These are phyloP conservation scores for Nicotiana knightiana DNA, from an alignment of 257 asterid species.

Conservation along the genomic window DNA sequence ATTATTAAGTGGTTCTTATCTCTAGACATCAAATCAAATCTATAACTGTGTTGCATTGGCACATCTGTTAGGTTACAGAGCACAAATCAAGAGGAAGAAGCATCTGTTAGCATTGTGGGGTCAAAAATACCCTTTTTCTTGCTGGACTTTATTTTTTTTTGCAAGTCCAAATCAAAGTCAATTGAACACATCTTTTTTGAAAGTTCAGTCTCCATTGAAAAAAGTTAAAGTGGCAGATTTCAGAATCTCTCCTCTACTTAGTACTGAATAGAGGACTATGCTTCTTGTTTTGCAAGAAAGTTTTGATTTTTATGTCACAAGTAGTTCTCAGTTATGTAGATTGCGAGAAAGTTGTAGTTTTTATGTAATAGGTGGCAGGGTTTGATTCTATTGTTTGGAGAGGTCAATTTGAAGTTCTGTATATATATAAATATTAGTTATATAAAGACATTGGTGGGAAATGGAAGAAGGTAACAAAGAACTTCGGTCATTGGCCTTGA, in stretches of 20 bases:
- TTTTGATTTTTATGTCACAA: slow-evolving; percentile 1
- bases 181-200: neutral
- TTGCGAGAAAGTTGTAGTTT: neutral
- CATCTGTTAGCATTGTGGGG: no score
- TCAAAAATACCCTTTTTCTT: neutral
- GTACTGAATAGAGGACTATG: neutral
- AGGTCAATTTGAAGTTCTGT: neutral
- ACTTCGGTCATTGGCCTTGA: slow-evolving; percentile 75
- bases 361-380: neutral
- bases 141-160: neutral
- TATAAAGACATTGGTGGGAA: no score
- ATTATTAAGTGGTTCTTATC: neutral
- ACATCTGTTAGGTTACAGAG: neutral
- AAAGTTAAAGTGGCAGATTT: neutral
- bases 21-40: neutral
- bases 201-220: neutral
- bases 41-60: neutral
- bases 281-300: neutral
- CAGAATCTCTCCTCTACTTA: neutral
- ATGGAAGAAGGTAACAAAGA: slow-evolving; percentile 41
- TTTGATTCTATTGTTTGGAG: neutral
- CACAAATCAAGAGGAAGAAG: neutral
- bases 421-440: no score
- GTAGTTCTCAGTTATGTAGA: neutral
- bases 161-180: neutral